Percentiles rank a stretch among this genome's conserved stretches.
Conservation (phyloP, 345 rosid genomes). For the Brassica nigra region DNA sequence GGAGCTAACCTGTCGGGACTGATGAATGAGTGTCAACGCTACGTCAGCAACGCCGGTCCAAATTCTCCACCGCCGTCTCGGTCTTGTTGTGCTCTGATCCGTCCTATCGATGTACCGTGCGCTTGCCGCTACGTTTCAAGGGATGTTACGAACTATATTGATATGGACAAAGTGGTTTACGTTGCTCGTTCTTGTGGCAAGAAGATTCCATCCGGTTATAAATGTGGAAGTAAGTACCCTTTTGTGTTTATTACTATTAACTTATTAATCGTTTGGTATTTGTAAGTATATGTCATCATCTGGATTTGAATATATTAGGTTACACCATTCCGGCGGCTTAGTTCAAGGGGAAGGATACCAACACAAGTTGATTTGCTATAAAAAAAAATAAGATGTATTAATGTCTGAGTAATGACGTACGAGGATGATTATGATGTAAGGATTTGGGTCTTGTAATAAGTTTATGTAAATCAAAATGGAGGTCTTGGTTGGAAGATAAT, state of each 20-base stretch:
- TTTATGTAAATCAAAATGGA: background rate
- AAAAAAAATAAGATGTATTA: background rate
- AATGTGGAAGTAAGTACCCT: background rate
- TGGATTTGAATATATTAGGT: background rate
- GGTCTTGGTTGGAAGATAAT: background rate
- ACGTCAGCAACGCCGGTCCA: background rate
- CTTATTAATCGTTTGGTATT: background rate
- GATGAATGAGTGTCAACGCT: background rate
- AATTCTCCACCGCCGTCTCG: background rate
- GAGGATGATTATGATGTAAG: background rate
- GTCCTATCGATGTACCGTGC: background rate
- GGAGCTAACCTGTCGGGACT: constrained; percentile 1
- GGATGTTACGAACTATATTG: background rate
- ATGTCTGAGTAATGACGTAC: background rate
- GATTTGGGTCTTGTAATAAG: background rate
- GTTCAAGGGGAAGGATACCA: background rate
- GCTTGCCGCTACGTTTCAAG: background rate
- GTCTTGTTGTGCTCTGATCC: background rate
- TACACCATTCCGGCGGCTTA: background rate
- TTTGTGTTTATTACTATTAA: background rate
- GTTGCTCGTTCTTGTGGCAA: background rate
- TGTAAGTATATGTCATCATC: background rate
- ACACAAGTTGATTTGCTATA: background rate
- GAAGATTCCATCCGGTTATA: background rate
- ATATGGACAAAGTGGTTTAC: background rate